Percentiles rank a stretch among this genome's conserved stretches.
Evolutionary conservation across 2,329 filamentous ascomycete genomes (phyloP).

Genomic region (Aspergillus jensenii): DNA sequence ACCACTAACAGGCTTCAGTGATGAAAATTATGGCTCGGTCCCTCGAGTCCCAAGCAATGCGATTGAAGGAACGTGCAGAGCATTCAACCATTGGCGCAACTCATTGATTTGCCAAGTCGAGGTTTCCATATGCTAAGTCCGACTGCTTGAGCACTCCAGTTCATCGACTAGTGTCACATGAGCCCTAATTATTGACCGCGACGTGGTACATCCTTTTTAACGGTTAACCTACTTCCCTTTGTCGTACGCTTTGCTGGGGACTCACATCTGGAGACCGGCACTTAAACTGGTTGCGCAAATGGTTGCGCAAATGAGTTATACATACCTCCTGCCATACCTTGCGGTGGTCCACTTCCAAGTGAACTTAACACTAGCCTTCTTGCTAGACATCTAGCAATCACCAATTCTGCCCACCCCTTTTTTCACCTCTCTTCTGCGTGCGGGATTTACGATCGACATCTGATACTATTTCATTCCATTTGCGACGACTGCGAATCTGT

Average conservation of each 20-base stretch:
- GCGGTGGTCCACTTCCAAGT: neutral
- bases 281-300: neutral
- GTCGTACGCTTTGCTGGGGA: neutral
- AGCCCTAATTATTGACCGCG: neutral
- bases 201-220: neutral
- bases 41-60: conserved; percentile 62
- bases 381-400: neutral
- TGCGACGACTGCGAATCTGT: neutral
- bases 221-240: neutral
- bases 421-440: neutral
- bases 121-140: neutral
- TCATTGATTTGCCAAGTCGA: neutral
- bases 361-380: neutral
- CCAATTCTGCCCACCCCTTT: neutral
- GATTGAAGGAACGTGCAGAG: conserved; percentile 61
- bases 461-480: neutral
- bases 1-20: conserved; percentile 44
- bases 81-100: conserved; percentile 31
- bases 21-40: conserved; percentile 69
- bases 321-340: neutral
- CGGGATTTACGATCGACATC: neutral
- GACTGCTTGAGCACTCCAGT: neutral
- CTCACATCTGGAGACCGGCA: neutral
- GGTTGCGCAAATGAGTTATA: neutral
- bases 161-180: neutral